Conservation (phyloP, 2,329 filamentous ascomycete species). For the Kalmusia sp. region DNA sequence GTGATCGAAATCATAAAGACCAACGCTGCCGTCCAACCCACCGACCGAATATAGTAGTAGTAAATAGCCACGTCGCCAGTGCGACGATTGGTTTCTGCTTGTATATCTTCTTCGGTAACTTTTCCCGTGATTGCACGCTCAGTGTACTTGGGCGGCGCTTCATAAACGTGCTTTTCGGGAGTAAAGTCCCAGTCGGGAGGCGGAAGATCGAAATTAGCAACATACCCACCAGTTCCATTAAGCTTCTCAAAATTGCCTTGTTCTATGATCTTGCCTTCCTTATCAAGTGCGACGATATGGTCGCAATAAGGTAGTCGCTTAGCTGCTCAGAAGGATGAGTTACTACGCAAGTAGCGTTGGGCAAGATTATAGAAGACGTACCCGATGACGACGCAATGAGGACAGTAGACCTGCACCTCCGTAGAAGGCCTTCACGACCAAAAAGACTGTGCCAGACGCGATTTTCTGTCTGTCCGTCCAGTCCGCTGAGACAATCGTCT, state of each 20-base stretch:
- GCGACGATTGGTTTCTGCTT: slow-evolving; percentile 38
- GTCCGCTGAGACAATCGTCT: slow-evolving; percentile 60
- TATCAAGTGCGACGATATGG: slow-evolving; percentile 51
- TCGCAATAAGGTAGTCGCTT: slow-evolving; percentile 50
- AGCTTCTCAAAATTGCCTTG: slow-evolving; percentile 51
- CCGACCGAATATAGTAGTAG: slow-evolving; percentile 39
- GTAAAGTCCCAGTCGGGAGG: slow-evolving; percentile 39
- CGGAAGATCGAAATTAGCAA: slow-evolving; percentile 44
- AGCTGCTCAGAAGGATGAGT: slow-evolving; percentile 16
- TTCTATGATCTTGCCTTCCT: slow-evolving; percentile 42
- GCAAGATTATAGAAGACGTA: slow-evolving; percentile 14
- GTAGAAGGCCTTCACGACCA: slow-evolving; percentile 54
- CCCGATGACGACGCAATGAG: slow-evolving; percentile 42
- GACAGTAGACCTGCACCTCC: slow-evolving; percentile 45
- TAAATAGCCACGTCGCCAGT: slow-evolving; percentile 44
- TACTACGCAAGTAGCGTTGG: neutral
- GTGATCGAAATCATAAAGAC: slow-evolving; percentile 40
- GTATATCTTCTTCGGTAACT: slow-evolving; percentile 39
- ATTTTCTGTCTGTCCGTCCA: slow-evolving; percentile 58
- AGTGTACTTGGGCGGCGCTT: slow-evolving; percentile 39
- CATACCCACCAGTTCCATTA: slow-evolving; percentile 36
- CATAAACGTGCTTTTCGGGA: slow-evolving; percentile 37
- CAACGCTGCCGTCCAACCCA: slow-evolving; percentile 37
- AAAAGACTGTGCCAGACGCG: slow-evolving; percentile 57
- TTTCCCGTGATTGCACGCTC: slow-evolving; percentile 25